Base-by-base conservation (phyloP, 768 basidiomycete genomes). In the Cystoderma amianthinum region DNA sequence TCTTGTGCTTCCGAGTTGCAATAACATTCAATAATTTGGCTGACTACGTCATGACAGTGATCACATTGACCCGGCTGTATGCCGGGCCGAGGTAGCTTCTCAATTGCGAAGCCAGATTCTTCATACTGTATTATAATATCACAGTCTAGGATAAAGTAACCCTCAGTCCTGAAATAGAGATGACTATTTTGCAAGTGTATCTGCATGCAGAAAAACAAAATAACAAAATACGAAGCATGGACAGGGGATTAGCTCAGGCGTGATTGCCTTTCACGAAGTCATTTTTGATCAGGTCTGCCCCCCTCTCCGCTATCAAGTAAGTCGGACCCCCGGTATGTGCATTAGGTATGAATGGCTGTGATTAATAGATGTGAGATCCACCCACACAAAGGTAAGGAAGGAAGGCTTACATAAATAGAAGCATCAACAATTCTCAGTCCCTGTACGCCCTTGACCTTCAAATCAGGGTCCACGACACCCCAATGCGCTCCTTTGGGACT, bases 361-460 rank as follows among this genome's bases (percentile, higher is more conserved):
- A 7, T 19, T 7, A 24, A 23, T 38, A 21, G 2, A 35, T 32
- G 18, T 1, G 22, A 23, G 30, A n/a, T 24, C 9, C 12, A 38
- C 12, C 40, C n/a, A 16, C 5, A 2, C 3, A 12, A 2, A 32
- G n/a, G 35, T 10, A 21, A 3, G 21, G 40, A 18, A 36, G 10
- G 10, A n/a, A 23, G 18, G 45, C 61, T 41, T 38, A 61, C 63
- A 46, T 49, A 36, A 44, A 55, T 51, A 12, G 61, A 62, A 12
- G 56, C 59, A 50, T 68, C 64, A 5, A 66, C 61, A 17, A 68
- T 46, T 7, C 66, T 52, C 30, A 68, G 32, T 5, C 60, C 64
- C 2, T 36, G 34, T 1, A 52, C 51, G 2, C 58, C 56, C 44
- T 65, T 64, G n/a, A 67, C 52, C 16, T 28, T 42, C 6, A 68